Percentiles rank a stretch among this genome's conserved stretches.
These are phyloP conservation scores for Huiozyma sinensis DNA, from an alignment of 805 yeast species.

Conservation along the genomic window DNA sequence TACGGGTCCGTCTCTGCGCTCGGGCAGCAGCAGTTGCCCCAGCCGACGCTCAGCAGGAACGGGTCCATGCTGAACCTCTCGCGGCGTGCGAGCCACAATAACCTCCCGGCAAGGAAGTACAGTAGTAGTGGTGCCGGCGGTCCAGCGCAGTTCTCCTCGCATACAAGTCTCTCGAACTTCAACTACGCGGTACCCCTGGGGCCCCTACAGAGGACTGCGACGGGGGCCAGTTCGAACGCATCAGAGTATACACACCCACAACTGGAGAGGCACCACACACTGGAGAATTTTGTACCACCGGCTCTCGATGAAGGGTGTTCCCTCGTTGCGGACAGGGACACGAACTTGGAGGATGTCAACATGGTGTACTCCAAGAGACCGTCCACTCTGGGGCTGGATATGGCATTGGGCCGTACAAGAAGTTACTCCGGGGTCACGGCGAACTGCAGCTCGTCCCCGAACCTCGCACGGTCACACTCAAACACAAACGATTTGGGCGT, in stretches of 20 bases:
- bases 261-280: constrained; percentile 26
- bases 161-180: background rate
- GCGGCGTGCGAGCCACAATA: background rate
- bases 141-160: background rate
- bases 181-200: background rate
- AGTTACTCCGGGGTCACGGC: constrained; percentile 10
- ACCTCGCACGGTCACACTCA: background rate
- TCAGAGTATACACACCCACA: constrained; percentile 10
- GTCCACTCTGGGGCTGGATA: constrained; percentile 38
- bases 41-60: background rate
- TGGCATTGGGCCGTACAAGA: constrained; percentile 22
- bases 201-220: background rate
- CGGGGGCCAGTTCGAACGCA: background rate
- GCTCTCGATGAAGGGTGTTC: constrained; percentile 70
- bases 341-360: constrained; percentile 61
- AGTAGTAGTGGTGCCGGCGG: background rate
- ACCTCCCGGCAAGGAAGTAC: background rate
- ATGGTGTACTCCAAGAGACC: constrained; percentile 58
- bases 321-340: constrained; percentile 44
- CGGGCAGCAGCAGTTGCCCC: background rate
- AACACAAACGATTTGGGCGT: background rate
- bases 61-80: background rate
- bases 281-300: constrained; percentile 69
- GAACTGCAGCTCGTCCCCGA: background rate
- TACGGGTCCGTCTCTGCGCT: constrained; percentile 8